Evolutionary conservation across 176 grass and related monocot species (phyloP).

Genomic region (Oryza glaberrima): DNA sequence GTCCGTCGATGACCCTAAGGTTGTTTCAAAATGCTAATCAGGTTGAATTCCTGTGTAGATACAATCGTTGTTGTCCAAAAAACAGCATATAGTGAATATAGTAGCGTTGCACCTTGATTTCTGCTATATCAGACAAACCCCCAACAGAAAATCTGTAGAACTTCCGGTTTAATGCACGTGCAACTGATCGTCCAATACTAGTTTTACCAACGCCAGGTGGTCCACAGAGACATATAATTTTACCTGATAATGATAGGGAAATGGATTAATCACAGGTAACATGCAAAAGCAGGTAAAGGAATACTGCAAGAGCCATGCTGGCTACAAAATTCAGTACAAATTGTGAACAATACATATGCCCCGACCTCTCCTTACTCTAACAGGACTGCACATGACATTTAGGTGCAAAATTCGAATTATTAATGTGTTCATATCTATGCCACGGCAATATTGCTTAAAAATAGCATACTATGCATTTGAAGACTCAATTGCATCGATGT

Average conservation of each 20-base stretch:
- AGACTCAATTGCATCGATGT: neutral
- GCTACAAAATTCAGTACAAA: conserved; percentile 24
- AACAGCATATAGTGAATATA: conserved; percentile 26
- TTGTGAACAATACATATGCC: conserved; percentile 11
- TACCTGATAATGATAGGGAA: conserved; percentile 61
- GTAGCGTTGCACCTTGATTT: conserved; percentile 78
- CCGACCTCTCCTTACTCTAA: conserved; percentile 17
- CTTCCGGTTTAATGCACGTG: conserved; percentile 83
- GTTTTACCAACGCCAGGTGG: conserved; percentile 99
- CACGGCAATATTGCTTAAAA: neutral
- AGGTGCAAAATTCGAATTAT: neutral
- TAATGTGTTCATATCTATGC: neutral
- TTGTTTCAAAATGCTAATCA: neutral
- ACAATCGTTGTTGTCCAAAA: neutral
- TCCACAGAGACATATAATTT: conserved; percentile 98
- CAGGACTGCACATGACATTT: neutral
- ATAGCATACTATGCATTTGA: neutral
- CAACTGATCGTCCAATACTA: conserved; percentile 97
- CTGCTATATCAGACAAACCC: conserved; percentile 97
- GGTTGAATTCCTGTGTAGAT: neutral
- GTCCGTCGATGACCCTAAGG: conserved; percentile 90
- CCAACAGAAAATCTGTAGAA: conserved; percentile 99
- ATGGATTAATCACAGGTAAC: neutral
- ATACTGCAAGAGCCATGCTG: conserved; percentile 14
- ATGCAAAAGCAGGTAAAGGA: neutral